Evolutionary conservation across 495 filamentous ascomycete species (phyloP), one percentile per base, ranked within the genome.

Genomic region (Coniosporium apollinis): DNA sequence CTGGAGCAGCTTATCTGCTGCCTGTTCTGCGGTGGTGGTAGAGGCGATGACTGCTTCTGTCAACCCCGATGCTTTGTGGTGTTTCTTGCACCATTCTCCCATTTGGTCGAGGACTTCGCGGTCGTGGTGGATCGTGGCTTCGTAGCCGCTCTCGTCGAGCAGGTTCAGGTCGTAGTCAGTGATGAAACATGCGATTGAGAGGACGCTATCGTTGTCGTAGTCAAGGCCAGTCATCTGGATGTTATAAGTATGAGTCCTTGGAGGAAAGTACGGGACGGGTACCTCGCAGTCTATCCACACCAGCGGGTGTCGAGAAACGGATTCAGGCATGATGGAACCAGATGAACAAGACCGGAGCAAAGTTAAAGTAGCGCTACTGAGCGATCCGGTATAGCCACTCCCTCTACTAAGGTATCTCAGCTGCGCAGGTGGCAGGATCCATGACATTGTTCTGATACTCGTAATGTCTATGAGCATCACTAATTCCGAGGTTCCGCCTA

Each of bases 251-350:
- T 21, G 8, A 9, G 14, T 30, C 19, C 17, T 37, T 19, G 8
- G 22, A 25, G 19, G 6, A 34, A 26, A 33, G 20, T 30, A 22
- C 10, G 28, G 16, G 19, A 22, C 15, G 36, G 35, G 37, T 55
- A 86, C 80, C 64, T 92, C 83, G 52, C 84, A 91, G 54, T 91
- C 83, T 34, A 92, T 83, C 80, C 82, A 89, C 17, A 87, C 79
- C 19, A 89, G 51, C 16, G 80, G 70, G 38, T 73, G 69, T 25
- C 51, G 55, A 7, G 71, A 76, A 30, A 42, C 37, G 3, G 45
- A 38, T 37, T 52, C 49, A 3, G 51, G 51, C 51, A 52, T 54
- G 30, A 8, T 32, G 8, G 30, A 26, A n/a, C n/a, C n/a, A n/a
- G n/a, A n/a, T n/a, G n/a, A n/a, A n/a, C n/a, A n/a, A n/a, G n/a